Evolutionary conservation across 129 eudicot genomes (phyloP).

Genomic region (Arctium lappa): DNA sequence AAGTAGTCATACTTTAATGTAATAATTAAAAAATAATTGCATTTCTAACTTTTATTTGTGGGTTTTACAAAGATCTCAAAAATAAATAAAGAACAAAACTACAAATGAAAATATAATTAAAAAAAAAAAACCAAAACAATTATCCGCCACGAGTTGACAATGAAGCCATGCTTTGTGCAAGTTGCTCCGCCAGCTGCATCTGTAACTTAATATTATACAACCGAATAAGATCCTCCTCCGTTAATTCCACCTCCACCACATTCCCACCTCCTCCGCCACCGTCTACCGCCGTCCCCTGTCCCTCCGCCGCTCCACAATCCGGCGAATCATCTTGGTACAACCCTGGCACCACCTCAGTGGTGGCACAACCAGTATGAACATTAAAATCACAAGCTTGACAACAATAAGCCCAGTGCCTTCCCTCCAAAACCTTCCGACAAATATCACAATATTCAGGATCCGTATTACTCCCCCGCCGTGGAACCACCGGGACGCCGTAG

Average conservation of each 20-base stretch:
- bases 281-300: not conserved
- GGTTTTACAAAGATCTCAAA: not conserved
- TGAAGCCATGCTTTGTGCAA: conserved; percentile 36
- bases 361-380: conserved; percentile 57
- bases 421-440: conserved; percentile 37
- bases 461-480: not conserved
- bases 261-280: conserved; percentile 12
- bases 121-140: not conserved
- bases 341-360: conserved; percentile 62
- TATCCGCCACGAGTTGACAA: not conserved
- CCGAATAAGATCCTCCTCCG: conserved; percentile 32
- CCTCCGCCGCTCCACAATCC: not conserved
- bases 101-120: not conserved
- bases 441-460: conserved; percentile 37
- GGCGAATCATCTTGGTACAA: conserved; percentile 42
- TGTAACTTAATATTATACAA: conserved; percentile 38
- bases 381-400: conserved; percentile 55
- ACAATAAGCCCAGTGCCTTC: conserved; percentile 40
- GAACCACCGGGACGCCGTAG: conserved; percentile 21
- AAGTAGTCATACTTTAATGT: not conserved
- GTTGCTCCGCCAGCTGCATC: conserved; percentile 34
- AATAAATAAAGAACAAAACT: not conserved
- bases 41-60: not conserved
- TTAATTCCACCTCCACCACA: conserved; percentile 30
- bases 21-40: not conserved